phyloP scores from a whole-genome alignment of 139 green algal species.

The Deuterostichococcus epilithicus region DNA sequence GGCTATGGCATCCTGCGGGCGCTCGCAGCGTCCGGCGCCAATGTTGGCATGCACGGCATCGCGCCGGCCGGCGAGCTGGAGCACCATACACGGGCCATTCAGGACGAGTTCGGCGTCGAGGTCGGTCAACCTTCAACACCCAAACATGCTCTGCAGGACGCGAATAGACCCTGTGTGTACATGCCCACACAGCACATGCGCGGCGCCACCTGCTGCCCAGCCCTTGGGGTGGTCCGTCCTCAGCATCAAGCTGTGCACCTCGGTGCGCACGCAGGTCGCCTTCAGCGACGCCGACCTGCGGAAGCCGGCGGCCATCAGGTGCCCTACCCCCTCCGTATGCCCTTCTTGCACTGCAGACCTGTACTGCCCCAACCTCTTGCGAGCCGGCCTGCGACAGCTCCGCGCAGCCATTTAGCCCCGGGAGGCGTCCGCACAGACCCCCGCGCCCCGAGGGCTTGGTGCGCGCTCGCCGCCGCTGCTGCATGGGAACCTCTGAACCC shows the following conservation, averaged over 20 bases:
- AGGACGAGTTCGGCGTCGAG: conserved; percentile 28
- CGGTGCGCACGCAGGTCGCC: not conserved
- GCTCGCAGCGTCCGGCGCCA: conserved; percentile 35
- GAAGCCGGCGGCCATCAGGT: conserved; percentile 41
- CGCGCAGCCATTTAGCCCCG: not conserved
- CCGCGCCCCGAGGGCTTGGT: too few species aligned
- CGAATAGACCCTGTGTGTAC: too few species aligned
- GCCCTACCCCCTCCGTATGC: not conserved
- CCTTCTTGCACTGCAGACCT: not conserved
- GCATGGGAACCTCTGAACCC: too few species aligned
- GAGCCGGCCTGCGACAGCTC: too few species aligned
- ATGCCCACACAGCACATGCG: too few species aligned
- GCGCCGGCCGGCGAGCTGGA: conserved; percentile 21
- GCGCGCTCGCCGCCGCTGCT: too few species aligned
- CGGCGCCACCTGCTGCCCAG: too few species aligned
- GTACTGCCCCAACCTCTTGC: not conserved
- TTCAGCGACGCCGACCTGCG: conserved; percentile 27
- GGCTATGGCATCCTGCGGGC: conserved; percentile 42
- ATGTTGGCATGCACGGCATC: conserved; percentile 49
- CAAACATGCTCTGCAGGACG: not conserved
- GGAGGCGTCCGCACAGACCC: too few species aligned
- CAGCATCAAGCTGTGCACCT: not conserved
- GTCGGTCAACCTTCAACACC: conserved; percentile 6
- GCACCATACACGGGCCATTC: conserved; percentile 13
- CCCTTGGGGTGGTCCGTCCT: too few species aligned